These are phyloP conservation scores for Aspergillus baeticus DNA, from an alignment of 495 filamentous ascomycete species.

Conservation along the genomic window DNA sequence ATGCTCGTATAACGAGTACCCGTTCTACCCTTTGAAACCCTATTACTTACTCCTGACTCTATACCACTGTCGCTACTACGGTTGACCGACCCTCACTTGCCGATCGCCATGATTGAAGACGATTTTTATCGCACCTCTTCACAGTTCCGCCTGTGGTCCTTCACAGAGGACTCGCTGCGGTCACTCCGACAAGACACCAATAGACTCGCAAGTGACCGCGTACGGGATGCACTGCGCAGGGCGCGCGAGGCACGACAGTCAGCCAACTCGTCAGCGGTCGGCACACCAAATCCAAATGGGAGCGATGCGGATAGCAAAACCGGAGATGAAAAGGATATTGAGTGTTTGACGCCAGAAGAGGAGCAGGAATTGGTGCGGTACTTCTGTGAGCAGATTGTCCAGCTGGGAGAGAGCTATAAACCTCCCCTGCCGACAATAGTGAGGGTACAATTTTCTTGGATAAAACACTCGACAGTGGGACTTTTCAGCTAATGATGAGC, in stretches of 20 bases:
- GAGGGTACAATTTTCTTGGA: constrained; percentile 52
- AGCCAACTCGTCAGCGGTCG: constrained; percentile 35
- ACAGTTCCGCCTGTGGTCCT: constrained; percentile 93
- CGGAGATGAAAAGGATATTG: constrained; percentile 51
- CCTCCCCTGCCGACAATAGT: constrained; percentile 80
- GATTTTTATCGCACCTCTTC: constrained; percentile 87
- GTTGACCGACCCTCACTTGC: neutral
- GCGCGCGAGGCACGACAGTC: constrained; percentile 41
- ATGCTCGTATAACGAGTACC: constrained; percentile 4
- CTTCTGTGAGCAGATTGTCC: constrained; percentile 71
- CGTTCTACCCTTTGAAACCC: neutral
- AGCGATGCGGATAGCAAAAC: constrained; percentile 32
- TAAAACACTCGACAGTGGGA: no score
- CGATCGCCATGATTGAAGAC: constrained; percentile 68
- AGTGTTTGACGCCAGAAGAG: constrained; percentile 76
- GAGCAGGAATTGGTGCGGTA: constrained; percentile 78
- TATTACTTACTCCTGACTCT: neutral
- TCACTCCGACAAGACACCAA: constrained; percentile 75
- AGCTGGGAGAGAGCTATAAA: constrained; percentile 73
- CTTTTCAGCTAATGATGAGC: neutral
- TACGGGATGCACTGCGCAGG: constrained; percentile 60
- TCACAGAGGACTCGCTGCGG: constrained; percentile 68
- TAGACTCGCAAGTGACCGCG: constrained; percentile 65
- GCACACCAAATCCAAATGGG: constrained; percentile 35
- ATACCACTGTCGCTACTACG: neutral